Evolutionary conservation across 345 rosid genomes (phyloP).

Genomic region (Isatis tinctoria): DNA sequence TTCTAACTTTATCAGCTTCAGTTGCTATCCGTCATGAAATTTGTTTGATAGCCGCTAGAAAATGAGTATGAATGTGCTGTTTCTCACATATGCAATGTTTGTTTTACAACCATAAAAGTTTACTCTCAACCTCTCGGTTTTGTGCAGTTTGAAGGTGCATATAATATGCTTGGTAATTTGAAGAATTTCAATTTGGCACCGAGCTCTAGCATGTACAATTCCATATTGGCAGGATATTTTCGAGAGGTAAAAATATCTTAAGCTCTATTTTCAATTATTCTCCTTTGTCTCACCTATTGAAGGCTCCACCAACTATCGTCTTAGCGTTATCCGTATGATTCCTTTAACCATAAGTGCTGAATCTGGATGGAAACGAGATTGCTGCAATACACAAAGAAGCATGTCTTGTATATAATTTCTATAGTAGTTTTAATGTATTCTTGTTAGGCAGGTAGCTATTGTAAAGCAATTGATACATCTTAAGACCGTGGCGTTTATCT

Average conservation of each 20-base stretch:
- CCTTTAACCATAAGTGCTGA: not conserved
- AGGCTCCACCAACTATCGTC: not conserved
- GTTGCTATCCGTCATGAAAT: not conserved
- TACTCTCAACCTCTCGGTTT: conserved; percentile 3
- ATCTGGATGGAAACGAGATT: not conserved
- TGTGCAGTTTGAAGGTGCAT: conserved; percentile 74
- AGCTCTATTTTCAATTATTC: not conserved
- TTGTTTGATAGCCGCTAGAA: not conserved
- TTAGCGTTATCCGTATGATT: not conserved
- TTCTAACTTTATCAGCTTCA: conserved; percentile 3
- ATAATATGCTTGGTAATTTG: conserved; percentile 58
- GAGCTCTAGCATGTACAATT: conserved; percentile 62
- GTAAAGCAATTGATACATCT: not conserved
- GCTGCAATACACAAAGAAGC: not conserved
- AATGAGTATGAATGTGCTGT: not conserved
- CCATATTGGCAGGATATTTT: conserved; percentile 72
- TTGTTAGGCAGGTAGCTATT: not conserved
- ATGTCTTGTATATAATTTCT: not conserved
- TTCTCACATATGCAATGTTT: conserved; percentile 10
- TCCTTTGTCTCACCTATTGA: not conserved
- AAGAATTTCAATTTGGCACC: conserved; percentile 57
- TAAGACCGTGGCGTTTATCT: not conserved
- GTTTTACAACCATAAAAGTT: not conserved
- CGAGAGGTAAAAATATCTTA: conserved; percentile 52
- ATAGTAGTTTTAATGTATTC: not conserved